Conservation (phyloP, 2,329 filamentous ascomycete genomes). For the Emmonsia crescens region DNA sequence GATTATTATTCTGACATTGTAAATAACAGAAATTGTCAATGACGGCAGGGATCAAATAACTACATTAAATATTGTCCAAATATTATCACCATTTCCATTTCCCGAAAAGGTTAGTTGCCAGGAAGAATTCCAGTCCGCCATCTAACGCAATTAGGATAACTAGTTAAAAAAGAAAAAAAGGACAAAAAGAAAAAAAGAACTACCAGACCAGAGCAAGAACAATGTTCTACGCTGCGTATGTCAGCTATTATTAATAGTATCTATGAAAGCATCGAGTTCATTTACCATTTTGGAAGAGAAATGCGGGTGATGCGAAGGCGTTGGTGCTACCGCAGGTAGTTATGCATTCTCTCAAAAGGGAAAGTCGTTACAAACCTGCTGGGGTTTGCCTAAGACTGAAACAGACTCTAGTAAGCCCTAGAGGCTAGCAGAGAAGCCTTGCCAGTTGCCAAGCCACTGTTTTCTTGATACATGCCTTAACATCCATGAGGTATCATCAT, state of each 20-base stretch:
- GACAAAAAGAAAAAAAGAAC: not conserved
- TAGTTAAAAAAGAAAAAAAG: not conserved
- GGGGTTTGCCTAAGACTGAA: not conserved
- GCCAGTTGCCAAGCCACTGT: not conserved
- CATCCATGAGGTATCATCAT: no score
- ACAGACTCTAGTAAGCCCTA: not conserved
- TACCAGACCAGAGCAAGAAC: not conserved
- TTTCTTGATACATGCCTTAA: not conserved
- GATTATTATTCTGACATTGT: not conserved
- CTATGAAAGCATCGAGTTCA: not conserved
- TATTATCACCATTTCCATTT: not conserved
- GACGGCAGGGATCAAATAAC: no score
- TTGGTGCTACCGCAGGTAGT: not conserved
- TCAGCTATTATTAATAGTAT: no score
- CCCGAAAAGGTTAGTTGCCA: not conserved
- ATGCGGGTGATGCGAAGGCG: not conserved
- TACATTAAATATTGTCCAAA: not conserved
- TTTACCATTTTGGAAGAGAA: not conserved
- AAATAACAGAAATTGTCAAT: not conserved
- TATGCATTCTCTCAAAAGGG: slow-evolving; percentile 1
- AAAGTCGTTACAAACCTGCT: not conserved
- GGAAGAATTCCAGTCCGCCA: not conserved
- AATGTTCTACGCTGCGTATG: no score
- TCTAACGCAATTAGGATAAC: not conserved
- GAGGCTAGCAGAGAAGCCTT: not conserved